A percentile compares a stretch with the other conserved stretches of the same genome.
phyloP scores from a whole-genome alignment of 1,139 yeast species.

The Wickerhamomyces sp. region DNA sequence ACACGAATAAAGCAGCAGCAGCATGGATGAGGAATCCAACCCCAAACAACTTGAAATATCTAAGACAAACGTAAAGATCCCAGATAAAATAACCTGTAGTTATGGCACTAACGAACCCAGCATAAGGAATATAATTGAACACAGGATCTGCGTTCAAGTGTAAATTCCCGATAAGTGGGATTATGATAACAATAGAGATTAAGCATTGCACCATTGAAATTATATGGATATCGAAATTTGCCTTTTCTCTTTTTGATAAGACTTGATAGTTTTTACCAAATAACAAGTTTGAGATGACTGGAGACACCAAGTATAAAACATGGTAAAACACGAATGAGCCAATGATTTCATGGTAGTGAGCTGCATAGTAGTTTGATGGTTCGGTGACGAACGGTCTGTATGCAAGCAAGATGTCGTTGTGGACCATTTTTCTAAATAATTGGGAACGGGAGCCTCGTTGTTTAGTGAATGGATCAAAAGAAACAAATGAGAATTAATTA shows the following conservation, averaged over 20 bases:
- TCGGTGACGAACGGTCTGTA: conserved; percentile 23
- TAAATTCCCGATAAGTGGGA: conserved; percentile 60
- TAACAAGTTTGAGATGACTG: conserved; percentile 39
- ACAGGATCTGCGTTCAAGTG: conserved; percentile 39
- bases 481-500: no score
- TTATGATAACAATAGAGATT: conserved; percentile 47
- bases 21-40: conserved; percentile 83
- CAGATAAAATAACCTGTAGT: conserved; percentile 87
- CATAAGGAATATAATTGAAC: conserved; percentile 67
- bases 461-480: no score
- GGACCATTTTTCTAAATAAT: conserved; percentile 14
- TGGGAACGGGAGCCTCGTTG: no score
- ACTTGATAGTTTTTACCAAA: conserved; percentile 47
- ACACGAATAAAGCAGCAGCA: conserved; percentile 69
- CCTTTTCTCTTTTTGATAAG: conserved; percentile 41
- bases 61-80: conserved; percentile 72
- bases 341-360: conserved; percentile 50
- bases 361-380: conserved; percentile 26
- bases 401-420: conserved; percentile 5
- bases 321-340: conserved; percentile 44
- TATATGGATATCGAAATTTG: conserved; percentile 83
- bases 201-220: conserved; percentile 84
- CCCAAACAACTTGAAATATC: conserved; percentile 65
- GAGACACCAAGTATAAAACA: conserved; percentile 37
- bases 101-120: conserved; percentile 65